Evolutionary conservation across 1,284 basidiomycete species (phyloP).

Genomic region (Binderoboletus segoi): DNA sequence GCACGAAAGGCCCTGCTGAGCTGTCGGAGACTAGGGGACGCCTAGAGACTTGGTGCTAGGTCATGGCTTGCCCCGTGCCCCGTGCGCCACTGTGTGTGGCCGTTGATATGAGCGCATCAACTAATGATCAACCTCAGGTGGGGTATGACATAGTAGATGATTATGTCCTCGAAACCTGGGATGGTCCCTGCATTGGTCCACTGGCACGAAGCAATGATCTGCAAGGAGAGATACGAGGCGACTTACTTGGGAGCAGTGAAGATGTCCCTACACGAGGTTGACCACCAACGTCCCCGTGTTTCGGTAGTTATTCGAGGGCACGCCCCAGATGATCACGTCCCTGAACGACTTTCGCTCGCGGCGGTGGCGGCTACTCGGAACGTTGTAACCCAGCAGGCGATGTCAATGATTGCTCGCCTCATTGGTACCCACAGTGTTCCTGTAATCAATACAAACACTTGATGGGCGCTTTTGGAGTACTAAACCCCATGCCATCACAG

Average conservation of each 20-base stretch:
- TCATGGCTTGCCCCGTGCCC: not conserved
- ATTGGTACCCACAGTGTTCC: not conserved
- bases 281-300: not conserved
- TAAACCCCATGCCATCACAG: not conserved
- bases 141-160: not conserved
- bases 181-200: not conserved
- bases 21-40: not conserved
- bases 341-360: not conserved
- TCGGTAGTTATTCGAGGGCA: not conserved
- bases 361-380: not conserved
- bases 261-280: not conserved
- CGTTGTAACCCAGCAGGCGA: not conserved
- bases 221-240: not conserved
- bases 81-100: not conserved
- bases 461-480: conserved; percentile 1
- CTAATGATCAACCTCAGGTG: not conserved
- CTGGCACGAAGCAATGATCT: not conserved
- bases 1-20: too few relatives aligned
- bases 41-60: not conserved
- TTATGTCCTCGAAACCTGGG: not conserved
- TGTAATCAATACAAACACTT: not conserved
- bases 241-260: not conserved
- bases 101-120: not conserved
- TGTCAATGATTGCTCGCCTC: not conserved
- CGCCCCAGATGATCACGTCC: not conserved